Percentiles rank a stretch among this genome's conserved stretches.
Evolutionary conservation across 2,329 filamentous ascomycete genomes (phyloP).

Genomic region (Fusarium setosum): DNA sequence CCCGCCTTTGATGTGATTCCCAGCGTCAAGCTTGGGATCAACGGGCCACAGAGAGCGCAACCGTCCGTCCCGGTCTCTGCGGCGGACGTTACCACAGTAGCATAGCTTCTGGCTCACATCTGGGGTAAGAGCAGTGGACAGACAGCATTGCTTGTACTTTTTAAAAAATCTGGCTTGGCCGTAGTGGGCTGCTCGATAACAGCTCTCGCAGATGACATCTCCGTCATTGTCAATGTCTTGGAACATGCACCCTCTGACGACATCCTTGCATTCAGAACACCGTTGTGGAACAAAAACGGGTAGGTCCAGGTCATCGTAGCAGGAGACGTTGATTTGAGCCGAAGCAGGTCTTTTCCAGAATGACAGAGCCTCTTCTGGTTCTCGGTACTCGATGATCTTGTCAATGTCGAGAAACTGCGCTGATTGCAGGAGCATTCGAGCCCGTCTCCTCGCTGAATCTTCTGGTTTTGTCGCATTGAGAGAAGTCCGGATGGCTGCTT

Average conservation of each 20-base stretch:
- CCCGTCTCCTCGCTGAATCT: slow-evolving; percentile 31
- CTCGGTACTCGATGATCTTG: slow-evolving; percentile 50
- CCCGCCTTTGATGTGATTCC: slow-evolving; percentile 22
- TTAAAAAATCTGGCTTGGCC: slow-evolving; percentile 44
- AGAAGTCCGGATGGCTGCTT: slow-evolving; percentile 3
- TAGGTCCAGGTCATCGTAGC: slow-evolving; percentile 14
- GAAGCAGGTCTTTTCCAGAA: slow-evolving; percentile 42
- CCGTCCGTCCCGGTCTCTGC: slow-evolving; percentile 31
- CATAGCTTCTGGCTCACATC: slow-evolving; percentile 41
- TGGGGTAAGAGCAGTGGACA: slow-evolving; percentile 40
- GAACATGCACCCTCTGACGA: slow-evolving; percentile 43
- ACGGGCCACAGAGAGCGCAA: slow-evolving; percentile 32
- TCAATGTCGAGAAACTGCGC: slow-evolving; percentile 52
- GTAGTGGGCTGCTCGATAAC: slow-evolving; percentile 46
- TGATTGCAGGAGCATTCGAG: slow-evolving; percentile 47
- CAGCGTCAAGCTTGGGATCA: neutral
- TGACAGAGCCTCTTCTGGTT: slow-evolving; percentile 29
- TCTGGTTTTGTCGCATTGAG: slow-evolving; percentile 11
- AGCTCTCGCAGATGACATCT: slow-evolving; percentile 46
- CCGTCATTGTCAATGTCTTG: slow-evolving; percentile 7
- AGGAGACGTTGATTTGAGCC: slow-evolving; percentile 36
- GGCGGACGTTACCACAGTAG: slow-evolving; percentile 32
- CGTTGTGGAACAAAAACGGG: slow-evolving; percentile 32
- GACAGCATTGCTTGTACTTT: slow-evolving; percentile 48
- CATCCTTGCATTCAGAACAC: slow-evolving; percentile 31